A percentile compares a stretch with the other conserved stretches of the same genome.
phyloP scores from a whole-genome alignment of 306 rosid genomes.

The Begonia peltatifolia region DNA sequence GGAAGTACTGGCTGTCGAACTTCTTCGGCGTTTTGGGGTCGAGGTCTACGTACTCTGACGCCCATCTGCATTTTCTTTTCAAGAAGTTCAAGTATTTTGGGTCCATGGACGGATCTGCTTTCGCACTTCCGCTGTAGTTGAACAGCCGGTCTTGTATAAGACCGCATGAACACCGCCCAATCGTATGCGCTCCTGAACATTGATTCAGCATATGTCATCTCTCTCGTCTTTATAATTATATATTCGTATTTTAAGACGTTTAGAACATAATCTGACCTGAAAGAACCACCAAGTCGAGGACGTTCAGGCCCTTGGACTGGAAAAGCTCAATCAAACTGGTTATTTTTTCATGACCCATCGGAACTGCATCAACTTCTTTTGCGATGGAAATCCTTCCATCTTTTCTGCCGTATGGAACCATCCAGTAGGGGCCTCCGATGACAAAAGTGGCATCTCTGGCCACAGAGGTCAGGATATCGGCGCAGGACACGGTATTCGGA shows the following conservation, averaged over 20 bases:
- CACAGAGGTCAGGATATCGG: constrained; percentile 49
- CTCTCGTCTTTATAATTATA: background rate
- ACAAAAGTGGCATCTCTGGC: constrained; percentile 62
- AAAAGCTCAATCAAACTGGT: constrained; percentile 43
- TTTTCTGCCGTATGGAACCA: constrained; percentile 52
- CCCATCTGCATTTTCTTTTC: constrained; percentile 82
- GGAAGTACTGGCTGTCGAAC: constrained; percentile 43
- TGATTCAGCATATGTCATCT: background rate
- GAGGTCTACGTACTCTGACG: constrained; percentile 58
- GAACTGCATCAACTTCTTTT: constrained; percentile 44
- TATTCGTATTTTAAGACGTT: background rate
- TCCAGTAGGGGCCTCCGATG: constrained; percentile 67
- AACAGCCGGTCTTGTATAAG: constrained; percentile 46
- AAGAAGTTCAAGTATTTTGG: constrained; percentile 38
- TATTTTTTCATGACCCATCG: constrained; percentile 49
- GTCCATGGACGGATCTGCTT: constrained; percentile 42
- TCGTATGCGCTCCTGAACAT: constrained; percentile 68
- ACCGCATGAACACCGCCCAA: constrained; percentile 63
- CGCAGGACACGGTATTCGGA: constrained; percentile 61
- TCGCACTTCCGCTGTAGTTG: constrained; percentile 42
- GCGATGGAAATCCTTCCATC: constrained; percentile 46
- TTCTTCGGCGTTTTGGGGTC: constrained; percentile 51
- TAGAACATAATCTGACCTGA: constrained; percentile 27
- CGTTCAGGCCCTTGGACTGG: constrained; percentile 53
- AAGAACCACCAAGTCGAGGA: constrained; percentile 58